phyloP scores from a whole-genome alignment of 2,329 filamentous ascomycete species.

The Claviceps digitariae region DNA sequence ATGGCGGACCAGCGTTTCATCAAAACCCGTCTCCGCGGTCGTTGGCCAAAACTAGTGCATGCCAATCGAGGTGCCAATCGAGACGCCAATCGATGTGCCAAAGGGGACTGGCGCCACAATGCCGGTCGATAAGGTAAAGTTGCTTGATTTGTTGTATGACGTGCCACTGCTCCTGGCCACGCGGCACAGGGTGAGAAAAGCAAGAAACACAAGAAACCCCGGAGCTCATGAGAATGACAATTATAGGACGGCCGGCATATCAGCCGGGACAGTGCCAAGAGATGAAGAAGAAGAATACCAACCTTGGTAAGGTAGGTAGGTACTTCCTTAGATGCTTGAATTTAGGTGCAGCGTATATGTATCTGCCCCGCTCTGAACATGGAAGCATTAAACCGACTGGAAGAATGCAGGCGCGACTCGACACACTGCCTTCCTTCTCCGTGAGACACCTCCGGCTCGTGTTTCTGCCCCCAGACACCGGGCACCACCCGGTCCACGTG shows the following conservation, averaged over 20 bases:
- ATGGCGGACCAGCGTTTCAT: background rate
- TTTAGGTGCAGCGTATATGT: too few species aligned
- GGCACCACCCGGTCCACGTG: background rate
- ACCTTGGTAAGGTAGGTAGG: too few species aligned
- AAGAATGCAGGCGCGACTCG: background rate
- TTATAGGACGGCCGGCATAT: background rate
- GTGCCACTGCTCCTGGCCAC: background rate
- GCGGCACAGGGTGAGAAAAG: background rate
- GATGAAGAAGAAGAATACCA: background rate
- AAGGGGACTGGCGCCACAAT: background rate
- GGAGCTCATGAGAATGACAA: background rate
- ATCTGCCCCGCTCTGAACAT: background rate
- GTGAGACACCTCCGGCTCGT: background rate
- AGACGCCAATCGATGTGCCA: background rate
- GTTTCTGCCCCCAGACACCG: background rate
- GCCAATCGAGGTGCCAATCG: background rate
- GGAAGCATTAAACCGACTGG: background rate
- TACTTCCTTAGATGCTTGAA: too few species aligned
- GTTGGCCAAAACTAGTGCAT: background rate
- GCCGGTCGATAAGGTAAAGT: background rate
- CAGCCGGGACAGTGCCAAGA: background rate
- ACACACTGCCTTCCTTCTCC: background rate
- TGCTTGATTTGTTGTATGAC: background rate
- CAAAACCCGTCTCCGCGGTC: background rate
- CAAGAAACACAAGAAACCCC: background rate